Conservation (phyloP, 2,329 filamentous ascomycete species). For the Amylocarpus encephaloides region DNA sequence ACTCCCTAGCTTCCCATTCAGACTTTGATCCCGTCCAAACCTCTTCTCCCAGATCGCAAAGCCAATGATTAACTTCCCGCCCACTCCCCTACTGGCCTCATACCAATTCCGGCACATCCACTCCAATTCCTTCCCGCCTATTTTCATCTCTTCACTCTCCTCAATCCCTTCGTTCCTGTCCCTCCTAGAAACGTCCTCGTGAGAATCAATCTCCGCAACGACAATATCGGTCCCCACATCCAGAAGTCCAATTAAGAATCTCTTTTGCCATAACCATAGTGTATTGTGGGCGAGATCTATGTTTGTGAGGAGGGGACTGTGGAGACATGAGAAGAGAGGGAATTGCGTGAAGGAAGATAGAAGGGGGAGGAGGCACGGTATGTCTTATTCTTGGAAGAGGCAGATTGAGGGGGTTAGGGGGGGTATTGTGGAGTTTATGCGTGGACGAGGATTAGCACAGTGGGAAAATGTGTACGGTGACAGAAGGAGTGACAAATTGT, state of each 20-base stretch:
- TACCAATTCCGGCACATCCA: neutral
- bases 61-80: neutral
- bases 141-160: neutral
- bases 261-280: neutral
- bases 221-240: neutral
- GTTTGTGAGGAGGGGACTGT: neutral
- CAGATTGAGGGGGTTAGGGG: neutral
- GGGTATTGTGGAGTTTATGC: neutral
- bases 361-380: neutral
- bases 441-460: no score
- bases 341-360: neutral
- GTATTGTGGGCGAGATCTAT: neutral
- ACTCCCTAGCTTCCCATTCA: neutral
- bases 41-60: neutral
- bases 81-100: neutral
- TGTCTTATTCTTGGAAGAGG: neutral
- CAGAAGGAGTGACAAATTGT: no score
- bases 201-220: neutral
- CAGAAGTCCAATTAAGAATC: neutral
- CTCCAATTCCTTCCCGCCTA: neutral
- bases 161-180: neutral
- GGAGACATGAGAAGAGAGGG: neutral
- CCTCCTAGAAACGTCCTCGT: no score
- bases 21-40: neutral
- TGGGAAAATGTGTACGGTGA: no score